These are phyloP conservation scores for Neckera pumila DNA, from an alignment of 225 moss, liverwort and hornwort genomes.

Conservation along the genomic window DNA sequence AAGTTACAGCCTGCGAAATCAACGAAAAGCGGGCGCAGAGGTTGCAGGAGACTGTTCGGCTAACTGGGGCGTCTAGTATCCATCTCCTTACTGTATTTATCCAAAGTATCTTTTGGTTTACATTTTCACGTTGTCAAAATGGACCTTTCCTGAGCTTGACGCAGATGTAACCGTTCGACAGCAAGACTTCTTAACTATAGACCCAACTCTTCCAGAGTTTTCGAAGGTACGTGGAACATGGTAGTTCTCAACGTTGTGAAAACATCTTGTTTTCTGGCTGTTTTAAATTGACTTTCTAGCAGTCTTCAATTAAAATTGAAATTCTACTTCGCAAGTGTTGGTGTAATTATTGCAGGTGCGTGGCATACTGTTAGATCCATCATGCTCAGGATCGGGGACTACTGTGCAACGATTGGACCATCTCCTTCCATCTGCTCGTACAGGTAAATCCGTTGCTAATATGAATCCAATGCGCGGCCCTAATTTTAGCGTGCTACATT, in stretches of 20 bases:
- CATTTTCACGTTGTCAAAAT: background rate
- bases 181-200: constrained; percentile 58
- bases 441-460: constrained; percentile 19
- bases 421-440: constrained; percentile 72
- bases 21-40: constrained; percentile 61
- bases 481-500: background rate
- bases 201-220: constrained; percentile 44
- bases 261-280: background rate
- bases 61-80: constrained; percentile 83
- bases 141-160: constrained; percentile 20
- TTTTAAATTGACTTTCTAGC: background rate
- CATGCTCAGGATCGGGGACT: constrained; percentile 97
- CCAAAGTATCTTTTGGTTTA: background rate
- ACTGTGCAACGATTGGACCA: constrained; percentile 77
- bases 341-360: constrained; percentile 45
- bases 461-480: background rate
- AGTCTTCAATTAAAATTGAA: background rate
- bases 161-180: constrained; percentile 72
- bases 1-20: constrained; percentile 75
- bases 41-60: constrained; percentile 60
- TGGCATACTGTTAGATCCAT: constrained; percentile 84
- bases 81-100: background rate
- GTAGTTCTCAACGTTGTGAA: background rate
- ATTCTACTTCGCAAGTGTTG: background rate
- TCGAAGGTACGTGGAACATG: constrained; percentile 35